Conservation (phyloP, 2,329 filamentous ascomycete species). For the Hymenoscyphus infarciens region DNA sequence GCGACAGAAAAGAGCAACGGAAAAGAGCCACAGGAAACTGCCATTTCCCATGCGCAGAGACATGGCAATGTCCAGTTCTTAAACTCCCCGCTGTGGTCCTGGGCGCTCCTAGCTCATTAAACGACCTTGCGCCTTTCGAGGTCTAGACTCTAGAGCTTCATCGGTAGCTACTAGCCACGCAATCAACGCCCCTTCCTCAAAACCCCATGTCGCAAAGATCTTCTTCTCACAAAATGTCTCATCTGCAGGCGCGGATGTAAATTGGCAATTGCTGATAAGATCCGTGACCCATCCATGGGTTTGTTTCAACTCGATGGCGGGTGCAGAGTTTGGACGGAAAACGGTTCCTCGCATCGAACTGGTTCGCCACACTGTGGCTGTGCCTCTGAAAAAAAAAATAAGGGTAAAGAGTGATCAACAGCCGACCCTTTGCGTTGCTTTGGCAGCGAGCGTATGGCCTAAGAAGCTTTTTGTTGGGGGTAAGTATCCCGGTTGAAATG, state of each 20-base stretch:
- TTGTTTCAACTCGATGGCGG: background rate
- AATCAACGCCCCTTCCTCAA: background rate
- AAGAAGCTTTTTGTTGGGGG: background rate
- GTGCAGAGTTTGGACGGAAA: background rate
- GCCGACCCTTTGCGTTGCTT: background rate
- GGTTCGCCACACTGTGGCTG: constrained; percentile 2
- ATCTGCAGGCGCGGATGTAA: background rate
- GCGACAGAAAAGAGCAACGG: background rate
- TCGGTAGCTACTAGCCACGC: background rate
- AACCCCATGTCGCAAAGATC: background rate
- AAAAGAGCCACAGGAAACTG: background rate
- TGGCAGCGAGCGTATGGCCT: background rate
- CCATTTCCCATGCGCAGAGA: background rate
- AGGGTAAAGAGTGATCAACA: background rate
- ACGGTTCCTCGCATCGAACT: background rate
- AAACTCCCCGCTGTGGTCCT: background rate
- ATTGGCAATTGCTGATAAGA: constrained; percentile 2
- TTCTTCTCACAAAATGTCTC: background rate
- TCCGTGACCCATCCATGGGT: background rate
- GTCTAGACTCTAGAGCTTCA: background rate
- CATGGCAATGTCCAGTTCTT: background rate
- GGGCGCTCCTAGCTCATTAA: background rate
- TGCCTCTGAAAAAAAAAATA: background rate
- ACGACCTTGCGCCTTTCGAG: background rate
- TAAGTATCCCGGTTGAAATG: background rate